A percentile compares a stretch with the other conserved stretches of the same genome.
These are phyloP conservation scores for Smithsoniella earleae DNA, from an alignment of 163 green algal species.

Conservation along the genomic window DNA sequence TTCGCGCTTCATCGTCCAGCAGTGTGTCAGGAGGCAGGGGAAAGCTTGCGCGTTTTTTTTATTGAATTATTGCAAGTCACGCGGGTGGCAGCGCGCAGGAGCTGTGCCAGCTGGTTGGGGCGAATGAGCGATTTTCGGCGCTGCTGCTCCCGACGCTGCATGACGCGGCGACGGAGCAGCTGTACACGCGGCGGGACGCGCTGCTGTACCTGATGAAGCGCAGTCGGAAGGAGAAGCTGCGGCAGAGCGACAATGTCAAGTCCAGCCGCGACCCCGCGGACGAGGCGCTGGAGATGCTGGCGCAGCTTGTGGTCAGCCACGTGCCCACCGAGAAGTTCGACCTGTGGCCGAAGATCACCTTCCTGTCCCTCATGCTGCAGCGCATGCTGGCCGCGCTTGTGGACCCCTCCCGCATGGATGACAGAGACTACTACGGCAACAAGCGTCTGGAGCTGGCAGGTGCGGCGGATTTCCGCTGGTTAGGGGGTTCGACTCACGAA, in stretches of 20 bases:
- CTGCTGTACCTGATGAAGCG: constrained; percentile 82
- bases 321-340: constrained; percentile 77
- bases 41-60: too few species aligned
- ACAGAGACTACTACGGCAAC: constrained; percentile 99
- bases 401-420: constrained; percentile 80
- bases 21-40: too few species aligned
- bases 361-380: constrained; percentile 83
- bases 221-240: constrained; percentile 32
- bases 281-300: constrained; percentile 89
- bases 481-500: too few species aligned
- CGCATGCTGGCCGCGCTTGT: constrained; percentile 83
- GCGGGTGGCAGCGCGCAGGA: constrained; percentile 64
- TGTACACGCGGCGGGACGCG: constrained; percentile 80
- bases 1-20: too few species aligned
- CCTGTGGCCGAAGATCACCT: constrained; percentile 60
- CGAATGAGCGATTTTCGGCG: constrained; percentile 39
- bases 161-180: constrained; percentile 38
- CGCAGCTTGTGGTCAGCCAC: constrained; percentile 87
- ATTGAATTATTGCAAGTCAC: too few species aligned
- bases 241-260: not conserved
- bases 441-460: constrained; percentile 94
- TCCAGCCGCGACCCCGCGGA: constrained; percentile 48
- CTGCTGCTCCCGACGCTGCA: constrained; percentile 63
- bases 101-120: constrained; percentile 74
- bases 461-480: constrained; percentile 24